A percentile compares a stretch with the other conserved stretches of the same genome.
phyloP scores from a whole-genome alignment of 805 yeast species.

The Pichia membranifaciens region DNA sequence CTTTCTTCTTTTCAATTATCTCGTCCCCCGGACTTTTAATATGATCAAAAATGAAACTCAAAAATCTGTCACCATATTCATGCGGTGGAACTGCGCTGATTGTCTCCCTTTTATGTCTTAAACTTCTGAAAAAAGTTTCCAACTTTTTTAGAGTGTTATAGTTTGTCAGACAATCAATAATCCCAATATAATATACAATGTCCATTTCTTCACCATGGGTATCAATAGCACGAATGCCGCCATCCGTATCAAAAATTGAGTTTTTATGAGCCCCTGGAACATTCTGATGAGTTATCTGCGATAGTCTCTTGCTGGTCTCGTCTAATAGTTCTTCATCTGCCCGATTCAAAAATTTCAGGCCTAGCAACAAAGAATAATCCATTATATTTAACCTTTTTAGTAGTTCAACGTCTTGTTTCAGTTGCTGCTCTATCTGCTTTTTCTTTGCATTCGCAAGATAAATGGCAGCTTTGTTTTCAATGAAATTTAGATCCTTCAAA shows the following conservation, averaged over 20 bases:
- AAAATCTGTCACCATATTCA: slow-evolving; percentile 86
- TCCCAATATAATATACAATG: slow-evolving; percentile 82
- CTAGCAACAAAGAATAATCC: slow-evolving; percentile 91
- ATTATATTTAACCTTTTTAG: slow-evolving; percentile 74
- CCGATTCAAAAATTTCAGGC: slow-evolving; percentile 69
- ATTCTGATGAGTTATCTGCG: slow-evolving; percentile 20
- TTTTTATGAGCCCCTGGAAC: slow-evolving; percentile 10
- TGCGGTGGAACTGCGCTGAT: slow-evolving; percentile 86
- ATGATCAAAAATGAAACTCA: slow-evolving; percentile 47
- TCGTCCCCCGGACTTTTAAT: slow-evolving; percentile 12
- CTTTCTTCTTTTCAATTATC: neutral
- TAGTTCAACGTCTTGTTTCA: slow-evolving; percentile 67
- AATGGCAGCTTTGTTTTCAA: slow-evolving; percentile 59
- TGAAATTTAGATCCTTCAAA: slow-evolving; percentile 85
- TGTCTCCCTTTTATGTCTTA: slow-evolving; percentile 58
- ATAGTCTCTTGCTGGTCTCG: slow-evolving; percentile 21
- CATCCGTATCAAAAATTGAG: slow-evolving; percentile 39
- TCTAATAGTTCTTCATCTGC: slow-evolving; percentile 35
- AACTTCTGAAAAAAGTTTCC: slow-evolving; percentile 80
- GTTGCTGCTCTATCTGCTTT: slow-evolving; percentile 56
- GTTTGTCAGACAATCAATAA: slow-evolving; percentile 87
- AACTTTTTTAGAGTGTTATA: slow-evolving; percentile 67
- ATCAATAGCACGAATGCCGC: slow-evolving; percentile 76
- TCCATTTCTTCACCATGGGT: slow-evolving; percentile 53
- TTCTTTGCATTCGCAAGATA: slow-evolving; percentile 69